These are phyloP conservation scores for Schwanniomyces polymorphus DNA, from an alignment of 805 yeast species.

Conservation along the genomic window DNA sequence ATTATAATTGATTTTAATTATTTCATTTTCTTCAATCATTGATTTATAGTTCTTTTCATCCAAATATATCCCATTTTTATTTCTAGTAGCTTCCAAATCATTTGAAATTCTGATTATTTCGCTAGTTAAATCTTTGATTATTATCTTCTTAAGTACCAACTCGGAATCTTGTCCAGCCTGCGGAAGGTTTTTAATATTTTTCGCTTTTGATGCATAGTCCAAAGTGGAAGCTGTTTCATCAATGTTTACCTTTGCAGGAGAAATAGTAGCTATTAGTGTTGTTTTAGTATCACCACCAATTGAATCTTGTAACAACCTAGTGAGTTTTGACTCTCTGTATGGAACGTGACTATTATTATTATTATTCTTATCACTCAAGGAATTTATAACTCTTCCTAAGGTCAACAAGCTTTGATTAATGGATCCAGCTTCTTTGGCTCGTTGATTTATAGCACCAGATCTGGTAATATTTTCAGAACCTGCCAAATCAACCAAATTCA, in stretches of 20 bases:
- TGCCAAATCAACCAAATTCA: slow-evolving; percentile 89
- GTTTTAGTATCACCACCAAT: slow-evolving; percentile 89
- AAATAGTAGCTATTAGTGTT: slow-evolving; percentile 80
- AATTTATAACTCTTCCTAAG: slow-evolving; percentile 84
- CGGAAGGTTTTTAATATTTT: slow-evolving; percentile 67
- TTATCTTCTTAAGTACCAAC: slow-evolving; percentile 49
- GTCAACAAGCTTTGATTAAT: slow-evolving; percentile 87
- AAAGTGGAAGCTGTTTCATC: slow-evolving; percentile 84
- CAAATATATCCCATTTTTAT: slow-evolving; percentile 66
- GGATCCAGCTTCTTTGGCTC: slow-evolving; percentile 93
- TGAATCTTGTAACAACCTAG: slow-evolving; percentile 73
- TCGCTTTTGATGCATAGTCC: slow-evolving; percentile 86
- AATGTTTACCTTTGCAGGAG: slow-evolving; percentile 75
- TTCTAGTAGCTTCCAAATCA: slow-evolving; percentile 62
- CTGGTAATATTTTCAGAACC: slow-evolving; percentile 89
- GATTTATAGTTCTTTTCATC: slow-evolving; percentile 53
- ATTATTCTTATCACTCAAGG: slow-evolving; percentile 27
- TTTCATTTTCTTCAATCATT: slow-evolving; percentile 26
- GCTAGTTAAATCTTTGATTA: slow-evolving; percentile 52
- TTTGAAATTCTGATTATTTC: slow-evolving; percentile 55
- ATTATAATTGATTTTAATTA: slow-evolving; percentile 18
- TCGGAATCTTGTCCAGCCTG: slow-evolving; percentile 46
- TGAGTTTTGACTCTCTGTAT: slow-evolving; percentile 78
- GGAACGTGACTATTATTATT: slow-evolving; percentile 62
- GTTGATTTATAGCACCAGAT: slow-evolving; percentile 82